phyloP scores from a whole-genome alignment of 192 early-diverging fungal genomes.

The Coemansia sp. region DNA sequence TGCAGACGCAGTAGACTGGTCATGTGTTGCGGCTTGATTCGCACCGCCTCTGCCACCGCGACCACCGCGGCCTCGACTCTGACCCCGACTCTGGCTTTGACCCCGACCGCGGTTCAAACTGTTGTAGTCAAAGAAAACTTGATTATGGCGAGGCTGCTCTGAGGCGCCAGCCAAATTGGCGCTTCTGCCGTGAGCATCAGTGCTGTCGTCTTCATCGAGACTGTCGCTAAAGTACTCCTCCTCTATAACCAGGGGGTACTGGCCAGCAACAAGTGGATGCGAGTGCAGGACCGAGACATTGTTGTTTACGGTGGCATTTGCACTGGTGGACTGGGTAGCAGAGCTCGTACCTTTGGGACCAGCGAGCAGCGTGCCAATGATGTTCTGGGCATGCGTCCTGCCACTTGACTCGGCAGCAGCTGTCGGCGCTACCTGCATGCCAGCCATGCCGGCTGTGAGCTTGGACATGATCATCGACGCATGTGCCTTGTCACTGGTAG shows the following conservation, averaged over 20 bases:
- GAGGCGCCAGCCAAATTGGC: not conserved
- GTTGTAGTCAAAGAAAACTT: constrained; percentile 31
- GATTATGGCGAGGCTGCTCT: constrained; percentile 2
- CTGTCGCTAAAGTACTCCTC: constrained; percentile 51
- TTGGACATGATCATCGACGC: constrained; percentile 33
- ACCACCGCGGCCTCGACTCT: constrained; percentile 12
- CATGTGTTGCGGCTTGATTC: not conserved
- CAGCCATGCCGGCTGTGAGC: constrained; percentile 17
- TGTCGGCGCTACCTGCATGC: constrained; percentile 1
- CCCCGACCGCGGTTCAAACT: constrained; percentile 1
- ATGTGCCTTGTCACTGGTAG: constrained; percentile 18
- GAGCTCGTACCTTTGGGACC: constrained; percentile 26
- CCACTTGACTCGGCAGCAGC: constrained; percentile 1
- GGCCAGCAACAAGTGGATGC: constrained; percentile 39
- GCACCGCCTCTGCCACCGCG: not conserved
- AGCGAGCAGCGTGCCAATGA: constrained; percentile 43
- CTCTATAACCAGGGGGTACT: constrained; percentile 43
- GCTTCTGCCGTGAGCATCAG: not conserved
- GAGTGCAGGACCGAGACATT: constrained; percentile 8
- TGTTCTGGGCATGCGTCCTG: constrained; percentile 32
- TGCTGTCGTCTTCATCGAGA: constrained; percentile 39
- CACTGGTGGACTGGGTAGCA: not conserved
- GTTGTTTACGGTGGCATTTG: not conserved
- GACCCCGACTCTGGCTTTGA: constrained; percentile 6
- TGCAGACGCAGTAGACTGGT: not conserved